Conservation (phyloP, 2,329 filamentous ascomycete genomes). For the Aspergillus fijiensis region DNA sequence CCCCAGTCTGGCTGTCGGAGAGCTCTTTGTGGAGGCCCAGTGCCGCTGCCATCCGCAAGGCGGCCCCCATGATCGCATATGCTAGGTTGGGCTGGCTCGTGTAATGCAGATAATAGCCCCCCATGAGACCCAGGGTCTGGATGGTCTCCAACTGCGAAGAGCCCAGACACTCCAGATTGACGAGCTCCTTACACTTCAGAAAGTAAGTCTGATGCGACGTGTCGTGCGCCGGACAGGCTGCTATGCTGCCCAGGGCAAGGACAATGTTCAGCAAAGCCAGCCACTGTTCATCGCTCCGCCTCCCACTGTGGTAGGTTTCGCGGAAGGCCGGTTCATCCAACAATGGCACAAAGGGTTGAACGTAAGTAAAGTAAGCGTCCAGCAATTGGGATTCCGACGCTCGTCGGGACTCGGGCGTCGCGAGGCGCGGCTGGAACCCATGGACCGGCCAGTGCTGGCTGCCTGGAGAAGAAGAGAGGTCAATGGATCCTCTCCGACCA, state of each 20-base stretch:
- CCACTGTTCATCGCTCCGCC: slow-evolving; percentile 68
- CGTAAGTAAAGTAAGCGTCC: slow-evolving; percentile 72
- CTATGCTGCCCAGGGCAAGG: slow-evolving; percentile 72
- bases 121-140: slow-evolving; percentile 69
- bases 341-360: slow-evolving; percentile 71
- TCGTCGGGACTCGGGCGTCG: slow-evolving; percentile 52
- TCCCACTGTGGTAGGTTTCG: slow-evolving; percentile 62
- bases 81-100: slow-evolving; percentile 76
- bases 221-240: slow-evolving; percentile 61
- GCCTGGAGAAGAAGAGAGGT: slow-evolving; percentile 20
- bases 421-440: slow-evolving; percentile 32
- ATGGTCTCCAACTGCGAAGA: slow-evolving; percentile 71
- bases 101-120: slow-evolving; percentile 76
- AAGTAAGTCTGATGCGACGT: slow-evolving; percentile 70
- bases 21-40: slow-evolving; percentile 70
- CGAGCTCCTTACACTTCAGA: slow-evolving; percentile 64
- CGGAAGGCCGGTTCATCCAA: slow-evolving; percentile 71
- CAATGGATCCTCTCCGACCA: slow-evolving; percentile 18
- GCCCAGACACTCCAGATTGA: slow-evolving; percentile 66
- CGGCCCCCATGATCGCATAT: slow-evolving; percentile 69
- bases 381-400: slow-evolving; percentile 67
- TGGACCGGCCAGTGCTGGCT: slow-evolving; percentile 27
- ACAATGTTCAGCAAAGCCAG: slow-evolving; percentile 73
- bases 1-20: slow-evolving; percentile 44
- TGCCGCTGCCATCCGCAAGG: slow-evolving; percentile 71